Conservation (phyloP, 1,284 basidiomycete genomes). For the Moniliophthora roreri region DNA sequence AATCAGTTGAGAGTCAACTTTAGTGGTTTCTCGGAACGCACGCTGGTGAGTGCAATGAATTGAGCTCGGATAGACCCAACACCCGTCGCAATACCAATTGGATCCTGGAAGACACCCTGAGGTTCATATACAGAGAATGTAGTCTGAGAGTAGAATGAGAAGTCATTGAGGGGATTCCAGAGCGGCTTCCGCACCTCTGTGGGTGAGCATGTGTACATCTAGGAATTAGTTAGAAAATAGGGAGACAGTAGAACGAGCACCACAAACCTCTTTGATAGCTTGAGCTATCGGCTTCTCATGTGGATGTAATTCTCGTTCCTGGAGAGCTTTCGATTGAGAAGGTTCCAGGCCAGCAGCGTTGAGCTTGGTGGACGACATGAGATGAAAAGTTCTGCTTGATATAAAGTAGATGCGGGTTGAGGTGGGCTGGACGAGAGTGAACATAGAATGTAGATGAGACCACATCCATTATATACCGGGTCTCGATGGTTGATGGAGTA, state of each 20-base stretch:
- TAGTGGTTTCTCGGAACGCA: no score
- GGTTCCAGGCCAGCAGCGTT: constrained; percentile 39
- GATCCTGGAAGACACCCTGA: constrained; percentile 48
- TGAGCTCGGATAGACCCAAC: constrained; percentile 41
- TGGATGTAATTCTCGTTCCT: constrained; percentile 33
- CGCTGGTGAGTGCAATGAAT: constrained; percentile 48
- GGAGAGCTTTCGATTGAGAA: constrained; percentile 35
- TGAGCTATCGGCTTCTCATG: constrained; percentile 39
- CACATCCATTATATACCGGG: no score
- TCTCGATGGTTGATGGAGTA: no score
- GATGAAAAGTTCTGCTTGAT: constrained; percentile 4
- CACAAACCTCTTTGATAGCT: constrained; percentile 37
- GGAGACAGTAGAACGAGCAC: not conserved
- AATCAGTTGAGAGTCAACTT: not conserved
- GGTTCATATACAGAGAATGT: constrained; percentile 45
- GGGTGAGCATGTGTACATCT: constrained; percentile 47
- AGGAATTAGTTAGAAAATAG: not conserved
- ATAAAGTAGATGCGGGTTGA: not conserved
- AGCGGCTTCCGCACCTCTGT: constrained; percentile 27
- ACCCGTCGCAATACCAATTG: constrained; percentile 48
- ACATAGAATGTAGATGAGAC: not conserved
- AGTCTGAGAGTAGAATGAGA: constrained; percentile 23
- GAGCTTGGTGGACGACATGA: constrained; percentile 34
- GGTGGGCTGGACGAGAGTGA: not conserved
- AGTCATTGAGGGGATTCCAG: not conserved